These are phyloP conservation scores for Aspergillus quadrilineatus DNA, from an alignment of 2,329 filamentous ascomycete species.

Conservation along the genomic window DNA sequence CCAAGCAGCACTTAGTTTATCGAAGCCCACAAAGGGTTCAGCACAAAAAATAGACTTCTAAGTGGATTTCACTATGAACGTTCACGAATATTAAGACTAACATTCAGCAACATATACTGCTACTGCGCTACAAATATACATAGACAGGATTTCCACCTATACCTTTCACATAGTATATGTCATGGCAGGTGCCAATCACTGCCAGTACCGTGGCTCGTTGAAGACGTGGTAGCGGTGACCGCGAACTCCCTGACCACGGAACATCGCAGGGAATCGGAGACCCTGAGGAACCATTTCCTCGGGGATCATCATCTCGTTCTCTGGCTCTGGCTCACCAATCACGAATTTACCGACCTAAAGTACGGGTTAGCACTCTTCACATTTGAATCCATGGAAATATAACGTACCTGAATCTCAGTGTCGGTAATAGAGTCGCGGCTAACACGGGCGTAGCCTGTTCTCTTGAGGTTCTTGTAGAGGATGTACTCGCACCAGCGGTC, in stretches of 20 bases:
- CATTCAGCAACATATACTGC: background rate
- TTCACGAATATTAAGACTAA: background rate
- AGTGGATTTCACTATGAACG: background rate
- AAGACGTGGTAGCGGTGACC: conserved; percentile 96
- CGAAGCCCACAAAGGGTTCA: background rate
- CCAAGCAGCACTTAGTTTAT: background rate
- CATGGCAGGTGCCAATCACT: conserved; percentile 24
- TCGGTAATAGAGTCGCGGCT: conserved; percentile 91
- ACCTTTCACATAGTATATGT: background rate
- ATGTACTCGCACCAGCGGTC: conserved; percentile 99
- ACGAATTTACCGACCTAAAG: conserved; percentile 81
- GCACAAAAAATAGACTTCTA: background rate
- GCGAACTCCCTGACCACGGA: conserved; percentile 80
- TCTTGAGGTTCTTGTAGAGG: conserved; percentile 81
- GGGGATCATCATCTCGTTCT: conserved; percentile 62
- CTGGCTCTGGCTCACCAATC: conserved; percentile 67
- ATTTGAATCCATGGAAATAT: background rate
- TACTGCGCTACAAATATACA: background rate
- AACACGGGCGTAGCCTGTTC: conserved; percentile 85
- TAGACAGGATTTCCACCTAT: background rate
- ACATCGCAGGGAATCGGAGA: conserved; percentile 78
- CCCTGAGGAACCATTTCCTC: conserved; percentile 76
- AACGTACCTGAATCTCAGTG: conserved; percentile 81
- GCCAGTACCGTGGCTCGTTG: conserved; percentile 75
- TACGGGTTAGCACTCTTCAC: conserved; percentile 16